Conservation (phyloP, 106 monocot species). For the Dendrobium officinale region DNA sequence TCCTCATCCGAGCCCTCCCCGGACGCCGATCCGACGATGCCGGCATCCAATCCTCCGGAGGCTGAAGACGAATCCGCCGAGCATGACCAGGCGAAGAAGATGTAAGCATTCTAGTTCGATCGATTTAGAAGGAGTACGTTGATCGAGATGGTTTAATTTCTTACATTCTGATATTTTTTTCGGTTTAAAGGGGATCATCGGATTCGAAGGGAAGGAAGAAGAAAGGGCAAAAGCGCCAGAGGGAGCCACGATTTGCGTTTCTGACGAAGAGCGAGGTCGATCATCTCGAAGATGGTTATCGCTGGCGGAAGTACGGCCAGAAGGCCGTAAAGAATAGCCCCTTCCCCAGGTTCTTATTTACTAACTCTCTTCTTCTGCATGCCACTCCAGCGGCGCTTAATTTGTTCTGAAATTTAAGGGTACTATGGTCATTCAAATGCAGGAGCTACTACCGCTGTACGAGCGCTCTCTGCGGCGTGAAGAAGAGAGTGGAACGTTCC, state of each 20-base stretch:
- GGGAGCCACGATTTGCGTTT: conserved; percentile 68
- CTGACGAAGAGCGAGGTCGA: conserved; percentile 83
- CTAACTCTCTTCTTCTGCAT: background rate
- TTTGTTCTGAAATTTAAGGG: too few relatives aligned
- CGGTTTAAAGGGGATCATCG: background rate
- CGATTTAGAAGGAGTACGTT: background rate
- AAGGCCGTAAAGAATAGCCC: conserved; percentile 86
- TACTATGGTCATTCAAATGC: conserved; percentile 4
- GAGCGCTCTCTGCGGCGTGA: conserved; percentile 53
- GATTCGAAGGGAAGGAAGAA: conserved; percentile 21
- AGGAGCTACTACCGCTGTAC: conserved; percentile 92
- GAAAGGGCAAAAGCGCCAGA: conserved; percentile 59
- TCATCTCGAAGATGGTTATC: conserved; percentile 71
- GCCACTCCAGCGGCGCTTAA: too few relatives aligned
- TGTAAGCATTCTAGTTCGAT: background rate
- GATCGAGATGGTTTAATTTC: too few relatives aligned
- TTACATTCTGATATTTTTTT: background rate
- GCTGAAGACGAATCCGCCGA: background rate
- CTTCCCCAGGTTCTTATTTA: conserved; percentile 40
- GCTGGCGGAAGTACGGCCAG: conserved; percentile 89
- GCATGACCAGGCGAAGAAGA: background rate
- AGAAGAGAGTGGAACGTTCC: conserved; percentile 72
- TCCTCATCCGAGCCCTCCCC: conserved; percentile 15
- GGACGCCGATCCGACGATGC: conserved; percentile 6
- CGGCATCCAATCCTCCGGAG: background rate